Conservation (phyloP, 148 eudicot genomes). For the Amaranthus palmeri region DNA sequence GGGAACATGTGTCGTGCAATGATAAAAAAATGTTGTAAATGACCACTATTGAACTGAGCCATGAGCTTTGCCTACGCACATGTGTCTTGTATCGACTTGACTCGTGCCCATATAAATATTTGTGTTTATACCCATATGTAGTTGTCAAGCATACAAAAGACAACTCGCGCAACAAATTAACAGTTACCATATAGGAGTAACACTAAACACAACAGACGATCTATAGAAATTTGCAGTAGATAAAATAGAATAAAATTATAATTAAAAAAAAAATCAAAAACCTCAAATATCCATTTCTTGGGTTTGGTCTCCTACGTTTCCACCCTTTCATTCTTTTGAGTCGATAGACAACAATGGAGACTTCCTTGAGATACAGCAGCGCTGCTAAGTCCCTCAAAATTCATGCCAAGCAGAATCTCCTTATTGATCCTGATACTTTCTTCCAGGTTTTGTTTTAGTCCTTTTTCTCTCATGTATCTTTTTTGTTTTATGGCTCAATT, state of each 20-base stretch:
- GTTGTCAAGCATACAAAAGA: too few relatives aligned
- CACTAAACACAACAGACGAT: too few relatives aligned
- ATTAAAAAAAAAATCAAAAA: not conserved
- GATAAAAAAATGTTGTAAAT: too few relatives aligned
- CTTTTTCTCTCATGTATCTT: not conserved
- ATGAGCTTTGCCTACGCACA: too few relatives aligned
- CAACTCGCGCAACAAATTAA: too few relatives aligned
- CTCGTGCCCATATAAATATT: too few relatives aligned
- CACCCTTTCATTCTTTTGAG: not conserved
- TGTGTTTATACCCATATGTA: too few relatives aligned
- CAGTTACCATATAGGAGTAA: too few relatives aligned
- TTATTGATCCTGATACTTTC: conserved; percentile 39
- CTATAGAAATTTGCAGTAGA: too few relatives aligned
- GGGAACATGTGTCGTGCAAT: too few relatives aligned
- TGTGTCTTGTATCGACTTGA: too few relatives aligned
- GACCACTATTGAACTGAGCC: too few relatives aligned
- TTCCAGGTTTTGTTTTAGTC: conserved; percentile 41
- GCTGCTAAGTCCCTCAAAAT: conserved; percentile 60
- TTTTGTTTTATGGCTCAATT: not conserved
- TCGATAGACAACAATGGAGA: conserved; percentile 49
- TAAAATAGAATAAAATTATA: not conserved
- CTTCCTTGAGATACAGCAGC: conserved; percentile 63
- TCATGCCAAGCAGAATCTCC: conserved; percentile 76
- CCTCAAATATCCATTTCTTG: not conserved
- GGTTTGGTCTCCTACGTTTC: not conserved